These are phyloP conservation scores for Oemleria cerasiformis DNA, from an alignment of 306 rosid species.

Conservation along the genomic window DNA sequence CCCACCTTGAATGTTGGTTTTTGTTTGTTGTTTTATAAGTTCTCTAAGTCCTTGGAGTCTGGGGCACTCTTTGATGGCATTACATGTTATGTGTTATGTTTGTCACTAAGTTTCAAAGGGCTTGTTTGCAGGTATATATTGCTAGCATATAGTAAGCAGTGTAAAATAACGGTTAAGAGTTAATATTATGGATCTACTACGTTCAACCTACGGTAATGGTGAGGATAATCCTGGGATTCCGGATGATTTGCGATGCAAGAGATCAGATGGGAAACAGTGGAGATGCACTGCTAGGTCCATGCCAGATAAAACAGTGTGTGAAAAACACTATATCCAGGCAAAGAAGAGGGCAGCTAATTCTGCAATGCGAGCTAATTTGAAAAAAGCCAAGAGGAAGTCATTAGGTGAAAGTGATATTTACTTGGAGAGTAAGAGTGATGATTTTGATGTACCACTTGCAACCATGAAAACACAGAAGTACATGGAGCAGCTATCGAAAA, in stretches of 20 bases:
- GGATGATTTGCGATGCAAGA: conserved; percentile 92
- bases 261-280: conserved; percentile 99
- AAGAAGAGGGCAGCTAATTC: conserved; percentile 98
- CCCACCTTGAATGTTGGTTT: not conserved
- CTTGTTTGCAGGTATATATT: conserved; percentile 2
- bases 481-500: conserved; percentile 53
- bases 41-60: not conserved
- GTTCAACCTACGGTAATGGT: conserved; percentile 45
- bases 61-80: not conserved
- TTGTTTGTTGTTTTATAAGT: not conserved
- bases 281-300: conserved; percentile 95
- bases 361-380: conserved; percentile 89
- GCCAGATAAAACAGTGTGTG: conserved; percentile 98
- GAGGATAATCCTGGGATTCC: conserved; percentile 83
- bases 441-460: conserved; percentile 51
- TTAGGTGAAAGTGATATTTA: conserved; percentile 54
- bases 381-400: conserved; percentile 83
- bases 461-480: conserved; percentile 40
- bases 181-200: conserved; percentile 53
- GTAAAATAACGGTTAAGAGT: not conserved
- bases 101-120: not conserved
- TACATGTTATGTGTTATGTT: not conserved
- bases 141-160: not conserved
- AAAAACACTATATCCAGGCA: conserved; percentile 95
- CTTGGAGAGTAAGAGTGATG: conserved; percentile 78